Base-by-base conservation (phyloP, 2,329 filamentous ascomycete genomes). In the Diaporthe citri region DNA sequence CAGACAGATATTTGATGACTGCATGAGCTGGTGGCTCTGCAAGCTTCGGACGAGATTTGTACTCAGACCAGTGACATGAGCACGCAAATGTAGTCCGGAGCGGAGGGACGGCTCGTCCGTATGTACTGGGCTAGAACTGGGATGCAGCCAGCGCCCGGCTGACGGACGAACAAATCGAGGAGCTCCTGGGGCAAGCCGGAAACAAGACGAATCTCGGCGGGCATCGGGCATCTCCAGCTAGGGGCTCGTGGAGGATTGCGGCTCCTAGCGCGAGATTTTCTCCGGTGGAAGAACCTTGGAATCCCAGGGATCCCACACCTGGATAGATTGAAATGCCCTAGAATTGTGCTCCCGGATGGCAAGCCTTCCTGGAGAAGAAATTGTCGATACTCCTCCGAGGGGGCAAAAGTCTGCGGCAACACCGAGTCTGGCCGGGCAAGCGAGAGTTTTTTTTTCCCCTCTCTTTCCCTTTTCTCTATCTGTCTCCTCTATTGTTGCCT, bases 211-310 rank as follows among this genome's bases (percentile, higher is more conserved):
- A 69, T 69, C 64, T 69, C 64, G 64, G 48, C 46, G 48, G 46
- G 46, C 64, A 28, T 52, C 64, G 48, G 64, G 64, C 64, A 55
- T 69, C 64, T 69, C 64, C 48, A 55, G 64, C 48, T 28, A 55
- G 64, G 64, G 64, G 46, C 31, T 69, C 9, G 34, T 41, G 22
- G 34, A 55, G 34, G 64, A 41, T 17, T 69, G 46, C 64, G 64
- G 64, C 64, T 69, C 48, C 64, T 69, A 69, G 64, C 64, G 64
- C 41, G 64, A 69, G 64, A 69, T 69, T 69, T 67, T 55, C 48
- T 69, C 64, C 48, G 64, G 64, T 41, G 13, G 12, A 55, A 55
- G 48, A 55, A 55, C 34, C 46, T 55, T 55, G 46, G 48, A 39
- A 28, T 39, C 12, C 25, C 64, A 69, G 64, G 64, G 64, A 69